These are phyloP conservation scores for Oryza meridionalis DNA, from an alignment of 176 grass and related monocot genomes.

Conservation along the genomic window DNA sequence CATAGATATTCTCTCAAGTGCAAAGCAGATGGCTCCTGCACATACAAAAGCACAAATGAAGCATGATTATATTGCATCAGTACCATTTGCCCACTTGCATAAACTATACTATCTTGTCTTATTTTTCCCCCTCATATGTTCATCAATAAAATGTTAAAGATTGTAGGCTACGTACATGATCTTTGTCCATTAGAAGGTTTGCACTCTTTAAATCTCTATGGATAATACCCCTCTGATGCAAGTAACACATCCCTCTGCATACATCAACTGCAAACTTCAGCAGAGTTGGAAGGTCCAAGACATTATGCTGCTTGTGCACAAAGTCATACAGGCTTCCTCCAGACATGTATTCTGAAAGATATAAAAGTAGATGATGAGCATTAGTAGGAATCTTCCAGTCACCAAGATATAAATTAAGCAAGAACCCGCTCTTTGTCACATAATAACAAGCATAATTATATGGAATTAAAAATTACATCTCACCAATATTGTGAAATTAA, in stretches of 20 bases:
- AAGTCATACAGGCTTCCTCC: conserved; percentile 96
- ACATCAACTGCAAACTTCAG: conserved; percentile 93
- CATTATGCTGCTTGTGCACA: conserved; percentile 84
- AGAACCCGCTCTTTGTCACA: conserved; percentile 16
- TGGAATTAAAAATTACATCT: not conserved
- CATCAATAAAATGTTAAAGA: conserved; percentile 26
- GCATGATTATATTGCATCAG: not conserved
- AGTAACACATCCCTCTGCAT: conserved; percentile 92
- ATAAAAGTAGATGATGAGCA: conserved; percentile 35
- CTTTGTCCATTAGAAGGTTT: conserved; percentile 95
- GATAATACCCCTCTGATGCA: conserved; percentile 89
- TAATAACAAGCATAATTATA: conserved; percentile 34
- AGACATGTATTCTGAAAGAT: conserved; percentile 92
- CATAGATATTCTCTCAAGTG: conserved; percentile 3
- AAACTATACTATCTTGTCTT: not conserved
- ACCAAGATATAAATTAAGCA: conserved; percentile 23
- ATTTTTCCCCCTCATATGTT: conserved; percentile 30
- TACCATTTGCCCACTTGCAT: conserved; percentile 12
- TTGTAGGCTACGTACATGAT: conserved; percentile 64
- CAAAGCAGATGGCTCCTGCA: not conserved
- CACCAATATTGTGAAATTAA: not conserved
- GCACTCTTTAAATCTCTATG: conserved; percentile 99
- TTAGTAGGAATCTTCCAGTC: conserved; percentile 24
- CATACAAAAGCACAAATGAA: conserved; percentile 23
- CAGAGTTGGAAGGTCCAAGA: conserved; percentile 62